These are phyloP conservation scores for Panaeolus papilionaceus DNA, from an alignment of 768 basidiomycete genomes.

Conservation along the genomic window DNA sequence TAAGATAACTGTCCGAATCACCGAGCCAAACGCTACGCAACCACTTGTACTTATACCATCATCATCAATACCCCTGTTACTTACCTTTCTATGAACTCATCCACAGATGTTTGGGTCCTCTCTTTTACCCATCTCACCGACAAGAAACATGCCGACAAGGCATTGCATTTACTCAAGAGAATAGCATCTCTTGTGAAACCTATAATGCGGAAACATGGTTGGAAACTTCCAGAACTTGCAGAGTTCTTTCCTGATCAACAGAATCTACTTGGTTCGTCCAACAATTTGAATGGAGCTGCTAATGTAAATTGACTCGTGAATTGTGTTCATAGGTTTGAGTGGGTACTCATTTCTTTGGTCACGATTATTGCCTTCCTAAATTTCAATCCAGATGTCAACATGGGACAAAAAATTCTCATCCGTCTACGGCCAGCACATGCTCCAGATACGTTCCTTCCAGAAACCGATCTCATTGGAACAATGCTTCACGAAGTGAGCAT, in stretches of 20 bases:
- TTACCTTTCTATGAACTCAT: conserved; percentile 40
- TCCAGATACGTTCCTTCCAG: conserved; percentile 74
- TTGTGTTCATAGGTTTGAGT: conserved; percentile 6
- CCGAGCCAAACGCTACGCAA: conserved; percentile 17
- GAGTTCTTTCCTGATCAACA: conserved; percentile 87
- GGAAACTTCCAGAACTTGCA: conserved; percentile 80
- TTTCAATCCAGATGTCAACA: conserved; percentile 65
- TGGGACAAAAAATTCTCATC: conserved; percentile 82
- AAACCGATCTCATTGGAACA: conserved; percentile 77
- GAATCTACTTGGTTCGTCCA: conserved; percentile 69
- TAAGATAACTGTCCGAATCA: conserved; percentile 1
- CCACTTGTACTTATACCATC: conserved; percentile 14
- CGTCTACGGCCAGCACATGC: conserved; percentile 76
- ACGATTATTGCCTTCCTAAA: conserved; percentile 4
- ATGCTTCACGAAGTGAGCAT: conserved; percentile 87
- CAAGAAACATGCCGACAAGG: conserved; percentile 69
- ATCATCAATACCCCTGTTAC: not conserved
- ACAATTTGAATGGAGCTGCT: not conserved
- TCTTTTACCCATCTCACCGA: conserved; percentile 77
- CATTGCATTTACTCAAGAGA: conserved; percentile 69
- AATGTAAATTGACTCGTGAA: conserved; percentile 11
- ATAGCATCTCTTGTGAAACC: conserved; percentile 88
- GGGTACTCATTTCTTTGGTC: conserved; percentile 15
- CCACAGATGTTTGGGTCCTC: conserved; percentile 59
- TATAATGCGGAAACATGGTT: conserved; percentile 87